Base-by-base conservation (phyloP, 305 asterid species). In the Fraxinus angustifolia region DNA sequence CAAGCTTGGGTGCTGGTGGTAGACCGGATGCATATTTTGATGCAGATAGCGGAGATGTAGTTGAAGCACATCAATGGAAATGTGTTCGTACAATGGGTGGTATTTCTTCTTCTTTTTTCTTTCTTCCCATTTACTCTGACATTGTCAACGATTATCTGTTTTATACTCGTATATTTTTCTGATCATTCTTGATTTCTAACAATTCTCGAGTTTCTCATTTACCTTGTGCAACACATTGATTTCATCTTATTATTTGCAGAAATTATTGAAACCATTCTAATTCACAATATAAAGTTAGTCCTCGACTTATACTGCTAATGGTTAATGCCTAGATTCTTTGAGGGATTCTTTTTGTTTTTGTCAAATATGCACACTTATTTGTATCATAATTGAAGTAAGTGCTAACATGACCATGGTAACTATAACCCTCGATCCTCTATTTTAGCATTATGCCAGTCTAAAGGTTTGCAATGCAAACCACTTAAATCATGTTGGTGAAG, bases 61-160 rank as follows among this genome's bases (percentile, higher is more conserved):
- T 93, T 74, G 98, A 96, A 84, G 97, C 89, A 78, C 93, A 92
- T 88, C 93, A 93, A 84, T 96, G 98, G 99, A 94, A 90, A 90
- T 96, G 99, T 78, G 91, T 96, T 72, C 97, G 97, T 77, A 94
- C 97, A 28, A 76, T 89, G 81, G 92, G 91, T 80, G 99, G 99
- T 94, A 89, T 77, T 78, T 82, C 67, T 78, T 28, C 50, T 79
- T 77, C 48, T 28, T 75, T 42, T 53, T 79, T 77, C 48, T n/a
- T 72, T 58, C 36, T 48, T 78, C 50, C 38, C 26, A 10, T 58
- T 38, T 62, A 23, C 62, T 14, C 8, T 16, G n/a, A 8, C 34
- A 65, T 16, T 31, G 75, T 31, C 42, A n/a, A 31, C 11, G 8
- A 14, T 36, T 78, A 31, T 75, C 78, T 76, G 79, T 42, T 75